Evolutionary conservation across 179 eudicot species (phyloP), one percentile per base, ranked within the genome.

Genomic region (Silene vulgaris): DNA sequence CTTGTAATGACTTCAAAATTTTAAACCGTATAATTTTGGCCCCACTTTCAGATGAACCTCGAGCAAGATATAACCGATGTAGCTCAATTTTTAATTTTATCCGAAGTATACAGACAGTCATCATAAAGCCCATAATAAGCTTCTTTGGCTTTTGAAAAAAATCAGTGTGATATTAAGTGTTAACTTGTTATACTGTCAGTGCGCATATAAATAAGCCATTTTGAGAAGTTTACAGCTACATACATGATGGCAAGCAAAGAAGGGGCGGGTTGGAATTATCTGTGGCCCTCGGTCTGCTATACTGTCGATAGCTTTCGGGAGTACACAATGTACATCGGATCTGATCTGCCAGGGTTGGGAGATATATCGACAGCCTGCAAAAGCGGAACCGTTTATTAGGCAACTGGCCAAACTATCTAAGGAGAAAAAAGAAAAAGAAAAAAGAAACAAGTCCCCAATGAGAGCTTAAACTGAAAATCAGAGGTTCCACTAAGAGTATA

Each of bases 311-410:
- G 62, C 86, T 91, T 94, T 80, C 89, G 83, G 40, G 98, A 94
- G 78, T 82, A 84, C 19, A 94, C 98, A 45, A 94, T 76, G 74
- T 90, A 94, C 97, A 94, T 94, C 0, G 98, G 98, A 76, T 94
- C 98, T 29, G 98, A 88, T 23, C 93, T 91, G 32, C 98, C 98
- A 2, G 97, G 92, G 43, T 91, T 94, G 0, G 98, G 98, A 35
- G 98, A 91, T 86, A 94, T 90, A 80, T 91, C 94, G 65, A 90
- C 90, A 45, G 94, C 97, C 96, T 93, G 85, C 84, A 87, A 65
- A n/a, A 16, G 56, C 13, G 70, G 66, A 19, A 48, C 48, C 72
- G 50, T 12, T 8, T 14, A 9, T 48, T 21, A 5, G 40, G 16
- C 30, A 20, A 20, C 32, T 19, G 26, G 16, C 2, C 20, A 37